Evolutionary conservation across 2,329 filamentous ascomycete genomes (phyloP), one percentile per base, ranked within the genome.

Genomic region (Sporothrix schenckii): DNA sequence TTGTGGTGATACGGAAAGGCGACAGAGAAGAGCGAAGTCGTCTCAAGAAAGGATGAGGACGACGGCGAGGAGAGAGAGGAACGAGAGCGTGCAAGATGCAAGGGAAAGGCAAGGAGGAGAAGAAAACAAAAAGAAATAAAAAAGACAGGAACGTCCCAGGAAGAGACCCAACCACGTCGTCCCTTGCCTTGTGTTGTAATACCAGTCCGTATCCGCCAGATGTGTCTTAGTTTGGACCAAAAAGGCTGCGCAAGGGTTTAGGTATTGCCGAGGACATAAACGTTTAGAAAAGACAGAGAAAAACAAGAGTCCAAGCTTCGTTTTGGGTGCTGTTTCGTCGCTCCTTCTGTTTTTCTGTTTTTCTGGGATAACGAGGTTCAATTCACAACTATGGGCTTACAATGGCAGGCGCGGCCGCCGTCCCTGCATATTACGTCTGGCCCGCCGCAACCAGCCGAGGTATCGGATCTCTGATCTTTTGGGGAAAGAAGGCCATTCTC

Each of bases 1-100:
- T 90, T 68, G 70, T 77, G 60, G 34, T 24, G 41, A 52, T 24
- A 2, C 24, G 30, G 14, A 7, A 44, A 16, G 30, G 30, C 4
- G 10, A 19, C 47, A 44, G 13, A 44, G 41, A 14, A 5, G 41
- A 13, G 50, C 0, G 41, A 50, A 9, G 44, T 49, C 60, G 60
- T 47, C 10, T 49, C 11, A 30, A 44, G 52, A 52, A 49, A 50
- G 44, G 3, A 19, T 34, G 50, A 60, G 14, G 24, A 47, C 3
- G 34, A 50, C 34, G 21, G 41, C 34, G 41, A 56, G 14, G 39
- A 44, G 24, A 68, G 16, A 50, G 27, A 41, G 16, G 60, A 65
- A 49, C 27, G 3, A 1, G 21, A 24, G 30, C 13, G 21, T 6
- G 27, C 7, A 30, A 10, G 6, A 21, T 16, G 30, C 14, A 58